Evolutionary conservation across 2,329 filamentous ascomycete species (phyloP).

Genomic region (Aphanocladium album): DNA sequence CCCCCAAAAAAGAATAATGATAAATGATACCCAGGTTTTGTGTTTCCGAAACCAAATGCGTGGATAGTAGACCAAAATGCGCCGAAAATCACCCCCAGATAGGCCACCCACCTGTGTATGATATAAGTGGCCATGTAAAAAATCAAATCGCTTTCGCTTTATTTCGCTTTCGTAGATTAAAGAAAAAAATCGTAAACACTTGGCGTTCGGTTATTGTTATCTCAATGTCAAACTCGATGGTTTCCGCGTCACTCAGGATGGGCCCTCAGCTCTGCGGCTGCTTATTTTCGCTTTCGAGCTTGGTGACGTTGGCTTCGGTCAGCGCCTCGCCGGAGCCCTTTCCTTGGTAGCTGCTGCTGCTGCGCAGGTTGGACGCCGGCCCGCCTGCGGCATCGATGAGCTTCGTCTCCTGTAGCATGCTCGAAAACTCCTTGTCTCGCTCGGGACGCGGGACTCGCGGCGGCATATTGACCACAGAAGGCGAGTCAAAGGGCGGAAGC

Average conservation of each 20-base stretch:
- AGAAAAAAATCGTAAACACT: neutral
- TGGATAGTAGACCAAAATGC: neutral
- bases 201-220: neutral
- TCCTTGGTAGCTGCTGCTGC: conserved; percentile 31
- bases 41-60: neutral
- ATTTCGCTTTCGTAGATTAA: neutral
- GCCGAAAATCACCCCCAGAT: neutral
- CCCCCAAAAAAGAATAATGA: neutral
- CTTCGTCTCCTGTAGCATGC: conserved; percentile 42
- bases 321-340: conserved; percentile 37
- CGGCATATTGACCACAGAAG: conserved; percentile 27
- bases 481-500: conserved; percentile 37
- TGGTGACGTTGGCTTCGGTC: conserved; percentile 51
- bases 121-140: neutral
- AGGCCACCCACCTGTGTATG: neutral
- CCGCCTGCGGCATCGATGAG: conserved; percentile 42
- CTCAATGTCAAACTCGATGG: neutral
- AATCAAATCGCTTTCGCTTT: neutral
- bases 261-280: neutral
- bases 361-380: conserved; percentile 25
- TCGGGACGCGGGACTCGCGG: conserved; percentile 30
- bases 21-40: neutral
- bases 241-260: too few relatives aligned
- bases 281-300: conserved; percentile 34
- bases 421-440: conserved; percentile 36